Percentiles rank a stretch among this genome's conserved stretches.
Evolutionary conservation across 2,329 filamentous ascomycete genomes (phyloP).

Genomic region (Diaporthe citrichinensis): DNA sequence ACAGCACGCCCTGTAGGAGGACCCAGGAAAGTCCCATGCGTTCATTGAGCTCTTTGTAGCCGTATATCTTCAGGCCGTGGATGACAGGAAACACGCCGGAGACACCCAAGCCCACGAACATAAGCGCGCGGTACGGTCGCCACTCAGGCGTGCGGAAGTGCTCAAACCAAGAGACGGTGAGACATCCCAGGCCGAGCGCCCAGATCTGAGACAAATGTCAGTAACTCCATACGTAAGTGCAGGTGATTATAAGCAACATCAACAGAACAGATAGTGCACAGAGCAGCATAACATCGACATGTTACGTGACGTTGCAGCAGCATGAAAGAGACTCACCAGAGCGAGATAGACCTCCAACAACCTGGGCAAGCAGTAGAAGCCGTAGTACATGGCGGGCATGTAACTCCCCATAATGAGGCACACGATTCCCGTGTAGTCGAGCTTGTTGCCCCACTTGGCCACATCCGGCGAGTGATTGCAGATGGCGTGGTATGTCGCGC

Average conservation of each 20-base stretch:
- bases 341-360: slow-evolving; percentile 81
- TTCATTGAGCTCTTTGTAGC: slow-evolving; percentile 74
- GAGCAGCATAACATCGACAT: background rate
- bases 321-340: slow-evolving; percentile 69
- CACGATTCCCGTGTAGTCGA: slow-evolving; percentile 96
- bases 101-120: slow-evolving; percentile 91
- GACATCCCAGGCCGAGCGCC: slow-evolving; percentile 81
- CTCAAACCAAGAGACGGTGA: slow-evolving; percentile 82
- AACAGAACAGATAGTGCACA: background rate
- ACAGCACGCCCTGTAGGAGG: slow-evolving; percentile 83
- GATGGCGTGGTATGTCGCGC: slow-evolving; percentile 86
- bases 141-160: slow-evolving; percentile 86
- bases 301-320: background rate
- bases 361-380: slow-evolving; percentile 78
- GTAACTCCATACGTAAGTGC: background rate
- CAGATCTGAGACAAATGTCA: slow-evolving; percentile 73
- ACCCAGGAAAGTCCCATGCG: slow-evolving; percentile 88
- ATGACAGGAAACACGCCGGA: slow-evolving; percentile 87
- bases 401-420: slow-evolving; percentile 92
- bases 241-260: too few species aligned
- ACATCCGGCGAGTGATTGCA: slow-evolving; percentile 86
- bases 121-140: slow-evolving; percentile 86
- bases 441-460: slow-evolving; percentile 87
- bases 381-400: slow-evolving; percentile 90
- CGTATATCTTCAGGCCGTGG: slow-evolving; percentile 80